Evolutionary conservation across 108 stramenopile species (phyloP), one percentile per base, ranked within the genome.

Genomic region (Cyclotella baltica): DNA sequence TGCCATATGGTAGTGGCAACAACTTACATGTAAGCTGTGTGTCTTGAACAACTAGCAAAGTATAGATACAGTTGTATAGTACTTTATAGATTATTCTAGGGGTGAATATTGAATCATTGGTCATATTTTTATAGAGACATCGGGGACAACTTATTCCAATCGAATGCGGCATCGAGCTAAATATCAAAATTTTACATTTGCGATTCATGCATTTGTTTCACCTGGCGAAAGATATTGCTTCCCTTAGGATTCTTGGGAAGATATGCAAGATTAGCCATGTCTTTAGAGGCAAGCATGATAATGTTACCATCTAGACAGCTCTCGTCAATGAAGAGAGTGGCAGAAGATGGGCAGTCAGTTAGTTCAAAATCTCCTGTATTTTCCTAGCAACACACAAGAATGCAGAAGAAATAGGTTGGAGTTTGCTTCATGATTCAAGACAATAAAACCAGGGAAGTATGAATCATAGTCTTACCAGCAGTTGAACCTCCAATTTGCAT

Each of bases 201-300:
- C 47, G 80, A 81, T 33, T 74, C 73, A 27, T 71, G 56, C 18
- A 52, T 27, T 29, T 58, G 48, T 36, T 51, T 69, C 16, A 46
- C 31, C 37, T 72, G 68, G 18, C 62, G 66, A 59, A 75, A 81
- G 37, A 81, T 62, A 38, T 64, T 75, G 9, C 27, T 63, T 47
- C 31, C 50, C 20, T 30, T 28, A 18, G 48, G 25, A 43, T 64
- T 67, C 10, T 58, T 70, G 19, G 67, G 68, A 1, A 57, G 10
- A 37, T 81, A 81, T 74, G 73, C 80, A 63, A 81, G 68, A 19
- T 57, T 81, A 5, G 22, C 29, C 20, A 75, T 74, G 37, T 81
- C 80, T 50, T 70, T 62, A 18, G 55, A 35, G 20, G 31, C 43
- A 15, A 81, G 51, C 73, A 81, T 53, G 16, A 74, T 35, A 63